Conservation (phyloP, 768 basidiomycete genomes). For the Russula ochroleuca region DNA sequence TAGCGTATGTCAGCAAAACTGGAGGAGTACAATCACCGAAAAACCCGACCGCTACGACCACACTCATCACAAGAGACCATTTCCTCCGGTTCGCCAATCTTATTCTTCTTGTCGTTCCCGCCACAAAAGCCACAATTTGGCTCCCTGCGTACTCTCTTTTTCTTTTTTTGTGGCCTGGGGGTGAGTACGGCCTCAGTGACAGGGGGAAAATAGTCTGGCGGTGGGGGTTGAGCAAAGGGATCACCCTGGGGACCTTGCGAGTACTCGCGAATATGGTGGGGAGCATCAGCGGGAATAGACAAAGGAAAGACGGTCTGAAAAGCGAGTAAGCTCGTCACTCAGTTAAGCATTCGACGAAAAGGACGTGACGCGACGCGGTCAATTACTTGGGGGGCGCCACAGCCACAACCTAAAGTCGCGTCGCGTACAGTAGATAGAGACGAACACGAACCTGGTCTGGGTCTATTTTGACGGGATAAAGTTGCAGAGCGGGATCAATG, state of each 20-base stretch:
- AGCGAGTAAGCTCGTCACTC: conserved; percentile 16
- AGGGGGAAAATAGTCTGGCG: conserved; percentile 47
- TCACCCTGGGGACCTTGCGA: conserved; percentile 77
- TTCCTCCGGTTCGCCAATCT: conserved; percentile 50
- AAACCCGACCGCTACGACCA: conserved; percentile 67
- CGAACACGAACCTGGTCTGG: conserved; percentile 39
- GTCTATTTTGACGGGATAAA: conserved; percentile 27
- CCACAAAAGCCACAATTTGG: conserved; percentile 74
- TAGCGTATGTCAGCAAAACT: conserved; percentile 32
- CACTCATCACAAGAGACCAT: conserved; percentile 82
- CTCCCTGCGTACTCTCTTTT: conserved; percentile 49
- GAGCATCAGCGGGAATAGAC: conserved; percentile 24
- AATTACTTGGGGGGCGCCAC: conserved; percentile 29
- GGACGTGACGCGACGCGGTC: conserved; percentile 71
- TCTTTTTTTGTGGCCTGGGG: conserved; percentile 46
- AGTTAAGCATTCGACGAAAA: conserved; percentile 22
- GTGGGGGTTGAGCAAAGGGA: conserved; percentile 69
- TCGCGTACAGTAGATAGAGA: conserved; percentile 22
- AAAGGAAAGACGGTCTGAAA: conserved; percentile 22
- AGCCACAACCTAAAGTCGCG: conserved; percentile 26
- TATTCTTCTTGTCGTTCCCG: conserved; percentile 59
- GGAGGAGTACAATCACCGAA: neutral
- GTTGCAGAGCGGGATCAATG: conserved; percentile 52
- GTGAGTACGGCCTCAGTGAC: conserved; percentile 39
- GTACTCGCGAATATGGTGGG: conserved; percentile 43